A percentile compares a stretch with the other conserved stretches of the same genome.
Evolutionary conservation across 2,329 filamentous ascomycete species (phyloP).

Genomic region (Aspergillus quadricinctus): DNA sequence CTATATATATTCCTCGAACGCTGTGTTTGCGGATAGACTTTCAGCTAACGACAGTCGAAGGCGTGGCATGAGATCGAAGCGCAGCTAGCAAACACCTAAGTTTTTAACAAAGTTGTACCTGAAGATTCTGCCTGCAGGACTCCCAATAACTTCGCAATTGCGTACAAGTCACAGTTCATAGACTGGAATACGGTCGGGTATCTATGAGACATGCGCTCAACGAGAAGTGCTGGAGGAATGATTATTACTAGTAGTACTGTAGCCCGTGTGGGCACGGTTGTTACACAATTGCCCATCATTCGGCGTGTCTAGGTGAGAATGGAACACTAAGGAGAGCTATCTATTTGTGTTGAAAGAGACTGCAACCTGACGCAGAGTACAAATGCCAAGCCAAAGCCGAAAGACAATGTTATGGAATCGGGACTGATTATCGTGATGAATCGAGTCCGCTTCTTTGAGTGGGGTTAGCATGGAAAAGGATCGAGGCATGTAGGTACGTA

Average conservation of each 20-base stretch:
- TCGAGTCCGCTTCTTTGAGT: background rate
- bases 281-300: background rate
- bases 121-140: background rate
- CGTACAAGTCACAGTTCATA: background rate
- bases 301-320: background rate
- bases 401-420: background rate
- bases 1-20: too few relatives aligned
- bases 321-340: background rate
- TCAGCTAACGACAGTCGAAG: too few relatives aligned
- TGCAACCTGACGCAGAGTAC: background rate
- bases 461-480: background rate
- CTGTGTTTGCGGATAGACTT: too few relatives aligned
- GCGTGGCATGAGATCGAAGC: too few relatives aligned
- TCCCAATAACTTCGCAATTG: background rate
- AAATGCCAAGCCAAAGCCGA: background rate
- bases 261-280: background rate
- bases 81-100: background rate
- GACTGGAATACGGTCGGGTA: background rate
- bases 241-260: background rate
- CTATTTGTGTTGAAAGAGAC: background rate
- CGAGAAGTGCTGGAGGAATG: background rate
- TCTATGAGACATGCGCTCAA: background rate
- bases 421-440: background rate
- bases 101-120: background rate
- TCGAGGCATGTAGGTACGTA: background rate